These are phyloP conservation scores for Eutrema japonicum DNA, from an alignment of 345 rosid genomes.

Conservation along the genomic window DNA sequence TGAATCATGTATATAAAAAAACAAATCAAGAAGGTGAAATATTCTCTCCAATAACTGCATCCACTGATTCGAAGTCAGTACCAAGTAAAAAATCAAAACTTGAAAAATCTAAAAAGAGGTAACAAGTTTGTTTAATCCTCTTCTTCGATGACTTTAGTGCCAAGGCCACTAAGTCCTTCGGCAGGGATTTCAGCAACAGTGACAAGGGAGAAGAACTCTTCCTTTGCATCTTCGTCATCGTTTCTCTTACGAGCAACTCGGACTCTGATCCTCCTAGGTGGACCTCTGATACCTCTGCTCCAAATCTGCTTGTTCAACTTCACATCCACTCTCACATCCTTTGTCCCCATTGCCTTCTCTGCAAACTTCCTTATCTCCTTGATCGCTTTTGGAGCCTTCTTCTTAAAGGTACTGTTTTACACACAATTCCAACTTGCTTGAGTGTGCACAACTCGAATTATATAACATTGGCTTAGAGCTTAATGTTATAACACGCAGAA, in stretches of 20 bases:
- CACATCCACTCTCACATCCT: slow-evolving; percentile 47
- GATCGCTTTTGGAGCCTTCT: slow-evolving; percentile 74
- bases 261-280: slow-evolving; percentile 67
- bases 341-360: slow-evolving; percentile 57
- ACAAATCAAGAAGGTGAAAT: not conserved
- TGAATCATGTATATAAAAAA: not conserved
- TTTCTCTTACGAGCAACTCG: slow-evolving; percentile 68
- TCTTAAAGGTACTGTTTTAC: slow-evolving; percentile 63
- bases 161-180: slow-evolving; percentile 59
- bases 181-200: slow-evolving; percentile 62
- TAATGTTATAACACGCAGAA: not conserved
- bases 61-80: not conserved
- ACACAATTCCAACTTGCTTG: slow-evolving; percentile 2
- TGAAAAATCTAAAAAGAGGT: not conserved
- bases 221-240: slow-evolving; percentile 72
- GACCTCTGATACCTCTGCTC: slow-evolving; percentile 71
- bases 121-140: slow-evolving; percentile 49
- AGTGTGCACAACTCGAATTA: too few relatives aligned
- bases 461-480: too few relatives aligned
- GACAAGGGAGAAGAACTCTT: slow-evolving; percentile 68
- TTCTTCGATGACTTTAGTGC: slow-evolving; percentile 66
- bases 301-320: slow-evolving; percentile 70
- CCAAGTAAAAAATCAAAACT: not conserved
- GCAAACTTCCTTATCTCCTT: slow-evolving; percentile 73
- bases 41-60: not conserved